A percentile compares a stretch with the other conserved stretches of the same genome.
Evolutionary conservation across 176 grass and related monocot species (phyloP).

Genomic region (Avena atlantica): DNA sequence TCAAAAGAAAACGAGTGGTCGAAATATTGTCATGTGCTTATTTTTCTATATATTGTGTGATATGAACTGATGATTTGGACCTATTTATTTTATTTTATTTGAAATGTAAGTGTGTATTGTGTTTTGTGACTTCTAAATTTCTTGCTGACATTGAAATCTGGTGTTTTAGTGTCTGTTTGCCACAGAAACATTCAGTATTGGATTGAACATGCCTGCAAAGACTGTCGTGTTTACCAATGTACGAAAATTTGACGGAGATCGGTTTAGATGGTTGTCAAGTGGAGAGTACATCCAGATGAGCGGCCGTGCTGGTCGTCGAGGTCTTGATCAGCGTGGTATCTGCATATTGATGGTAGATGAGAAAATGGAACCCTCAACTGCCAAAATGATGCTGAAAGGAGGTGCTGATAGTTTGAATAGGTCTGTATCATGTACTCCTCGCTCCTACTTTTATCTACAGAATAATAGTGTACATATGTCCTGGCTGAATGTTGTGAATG

Average conservation of each 20-base stretch:
- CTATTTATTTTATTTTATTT: slow-evolving; percentile 29
- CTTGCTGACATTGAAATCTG: slow-evolving; percentile 37
- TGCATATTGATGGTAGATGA: slow-evolving; percentile 98
- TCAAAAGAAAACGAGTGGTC: background rate
- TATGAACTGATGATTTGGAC: slow-evolving; percentile 13
- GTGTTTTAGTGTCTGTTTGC: slow-evolving; percentile 88
- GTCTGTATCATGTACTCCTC: slow-evolving; percentile 38
- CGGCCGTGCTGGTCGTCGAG: slow-evolving; percentile 89
- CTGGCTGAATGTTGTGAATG: background rate
- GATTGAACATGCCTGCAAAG: slow-evolving; percentile 99
- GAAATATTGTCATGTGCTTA: background rate
- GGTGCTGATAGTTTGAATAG: slow-evolving; percentile 98
- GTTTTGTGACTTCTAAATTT: slow-evolving; percentile 20
- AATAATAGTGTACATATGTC: background rate
- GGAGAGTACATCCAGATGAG: slow-evolving; percentile 99
- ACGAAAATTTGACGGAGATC: slow-evolving; percentile 92
- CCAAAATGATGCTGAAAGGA: slow-evolving; percentile 96
- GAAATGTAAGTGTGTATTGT: background rate
- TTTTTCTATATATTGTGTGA: background rate
- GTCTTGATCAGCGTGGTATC: slow-evolving; percentile 91
- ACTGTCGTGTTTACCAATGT: slow-evolving; percentile 94
- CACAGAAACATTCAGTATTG: slow-evolving; percentile 99
- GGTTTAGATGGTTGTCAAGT: slow-evolving; percentile 93
- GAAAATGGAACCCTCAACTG: slow-evolving; percentile 94
- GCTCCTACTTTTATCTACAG: background rate